phyloP scores from a whole-genome alignment of 352 stramenopile species.

The Phytophthora hybrid region DNA sequence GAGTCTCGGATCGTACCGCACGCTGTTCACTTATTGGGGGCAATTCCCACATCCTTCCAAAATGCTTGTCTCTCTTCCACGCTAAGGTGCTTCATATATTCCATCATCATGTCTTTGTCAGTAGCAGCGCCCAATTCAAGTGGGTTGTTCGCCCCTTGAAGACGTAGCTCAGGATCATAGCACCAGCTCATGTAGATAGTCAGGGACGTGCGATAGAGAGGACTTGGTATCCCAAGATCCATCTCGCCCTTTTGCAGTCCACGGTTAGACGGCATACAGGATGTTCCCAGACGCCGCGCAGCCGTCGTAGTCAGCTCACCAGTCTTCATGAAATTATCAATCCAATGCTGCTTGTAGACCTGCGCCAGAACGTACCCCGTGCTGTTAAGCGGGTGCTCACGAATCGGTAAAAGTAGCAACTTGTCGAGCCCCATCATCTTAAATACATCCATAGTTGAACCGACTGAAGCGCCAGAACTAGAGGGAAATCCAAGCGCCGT shows the following conservation, averaged over 20 bases:
- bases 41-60: too few species aligned
- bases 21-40: too few species aligned
- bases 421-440: slow-evolving; percentile 26
- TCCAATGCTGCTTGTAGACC: slow-evolving; percentile 15
- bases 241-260: slow-evolving; percentile 21
- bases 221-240: slow-evolving; percentile 2
- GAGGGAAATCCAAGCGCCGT: slow-evolving; percentile 12
- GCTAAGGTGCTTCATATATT: too few species aligned
- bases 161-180: too few species aligned
- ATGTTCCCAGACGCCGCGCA: neutral
- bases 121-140: too few species aligned
- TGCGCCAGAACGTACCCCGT: slow-evolving; percentile 23
- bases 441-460: neutral
- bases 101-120: too few species aligned
- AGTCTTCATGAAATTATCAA: slow-evolving; percentile 24
- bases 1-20: too few species aligned
- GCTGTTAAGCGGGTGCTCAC: slow-evolving; percentile 22
- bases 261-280: slow-evolving; percentile 6
- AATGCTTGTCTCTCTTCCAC: too few species aligned
- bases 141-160: too few species aligned
- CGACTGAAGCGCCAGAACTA: neutral
- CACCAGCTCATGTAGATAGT: too few species aligned
- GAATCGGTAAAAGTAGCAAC: slow-evolving; percentile 18
- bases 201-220: too few species aligned
- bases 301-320: slow-evolving; percentile 14